phyloP scores from a whole-genome alignment of 192 early-diverging fungal species.

The Entomortierella chlamydospora region DNA sequence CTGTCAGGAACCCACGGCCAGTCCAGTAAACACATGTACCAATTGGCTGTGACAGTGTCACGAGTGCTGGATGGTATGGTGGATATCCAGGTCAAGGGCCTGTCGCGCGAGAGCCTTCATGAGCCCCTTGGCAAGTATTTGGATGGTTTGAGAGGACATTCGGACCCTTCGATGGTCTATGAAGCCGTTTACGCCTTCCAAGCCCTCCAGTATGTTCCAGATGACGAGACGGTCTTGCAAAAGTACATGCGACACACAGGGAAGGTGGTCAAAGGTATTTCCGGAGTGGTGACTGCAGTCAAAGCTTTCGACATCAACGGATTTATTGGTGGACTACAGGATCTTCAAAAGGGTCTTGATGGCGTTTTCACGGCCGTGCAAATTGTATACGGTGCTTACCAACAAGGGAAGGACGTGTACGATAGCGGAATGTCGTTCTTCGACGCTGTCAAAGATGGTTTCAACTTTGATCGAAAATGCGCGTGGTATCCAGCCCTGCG shows the following conservation, averaged over 20 bases:
- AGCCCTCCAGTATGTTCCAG: not conserved
- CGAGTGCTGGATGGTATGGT: not conserved
- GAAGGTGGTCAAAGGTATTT: not conserved
- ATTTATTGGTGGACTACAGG: not conserved
- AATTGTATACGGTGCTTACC: not conserved
- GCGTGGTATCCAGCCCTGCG: not conserved
- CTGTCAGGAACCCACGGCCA: not conserved
- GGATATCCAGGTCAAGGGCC: not conserved
- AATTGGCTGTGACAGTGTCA: not conserved
- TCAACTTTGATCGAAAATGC: not conserved
- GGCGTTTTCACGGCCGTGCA: not conserved
- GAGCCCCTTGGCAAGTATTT: not conserved
- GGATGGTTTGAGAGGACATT: not conserved
- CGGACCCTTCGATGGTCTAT: not conserved
- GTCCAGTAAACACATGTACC: not conserved
- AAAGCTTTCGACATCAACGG: not conserved
- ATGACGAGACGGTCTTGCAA: not conserved
- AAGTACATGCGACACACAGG: not conserved
- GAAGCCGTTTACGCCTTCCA: not conserved
- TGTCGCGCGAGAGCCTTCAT: not conserved
- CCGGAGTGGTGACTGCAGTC: not conserved
- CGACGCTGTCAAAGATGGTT: not conserved
- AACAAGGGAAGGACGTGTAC: not conserved
- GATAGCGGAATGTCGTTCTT: not conserved
- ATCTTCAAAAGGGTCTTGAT: not conserved